phyloP scores from a whole-genome alignment of 345 rosid species.

The Firmiana major region DNA sequence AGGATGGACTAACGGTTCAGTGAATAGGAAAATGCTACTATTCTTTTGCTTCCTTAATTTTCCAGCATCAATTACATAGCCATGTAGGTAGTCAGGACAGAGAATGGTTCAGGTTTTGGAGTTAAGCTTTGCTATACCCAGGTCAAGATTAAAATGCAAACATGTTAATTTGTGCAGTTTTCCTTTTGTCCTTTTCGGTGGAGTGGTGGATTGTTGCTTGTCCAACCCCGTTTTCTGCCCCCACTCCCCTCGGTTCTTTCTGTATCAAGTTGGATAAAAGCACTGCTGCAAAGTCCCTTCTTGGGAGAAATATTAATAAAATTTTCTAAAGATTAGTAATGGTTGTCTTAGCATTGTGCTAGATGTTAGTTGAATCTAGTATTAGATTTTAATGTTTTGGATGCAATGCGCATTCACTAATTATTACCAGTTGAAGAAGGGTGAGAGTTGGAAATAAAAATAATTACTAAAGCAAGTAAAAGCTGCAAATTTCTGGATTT shows the following conservation, averaged over 20 bases:
- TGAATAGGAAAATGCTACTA: not conserved
- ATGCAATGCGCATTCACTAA: not conserved
- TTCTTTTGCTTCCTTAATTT: not conserved
- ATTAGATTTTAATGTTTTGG: not conserved
- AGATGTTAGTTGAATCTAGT: not conserved
- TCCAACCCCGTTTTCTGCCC: too few species aligned
- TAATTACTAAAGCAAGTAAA: not conserved
- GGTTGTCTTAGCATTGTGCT: not conserved
- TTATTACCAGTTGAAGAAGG: not conserved
- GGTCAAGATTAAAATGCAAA: not conserved
- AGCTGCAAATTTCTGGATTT: not conserved
- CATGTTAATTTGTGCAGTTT: not conserved
- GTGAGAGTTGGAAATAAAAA: not conserved
- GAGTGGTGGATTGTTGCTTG: not conserved
- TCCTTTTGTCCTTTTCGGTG: not conserved
- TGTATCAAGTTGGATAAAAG: not conserved
- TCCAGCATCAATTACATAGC: not conserved
- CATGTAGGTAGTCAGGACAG: not conserved
- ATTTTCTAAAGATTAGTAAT: not conserved
- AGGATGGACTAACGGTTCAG: conserved; percentile 5
- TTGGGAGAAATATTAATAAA: not conserved
- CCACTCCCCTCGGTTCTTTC: too few species aligned
- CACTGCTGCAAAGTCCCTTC: not conserved
- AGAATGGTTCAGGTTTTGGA: not conserved
- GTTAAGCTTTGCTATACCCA: not conserved